phyloP scores from a whole-genome alignment of 1,284 basidiomycete genomes.

The Pseudozyma sp. region DNA sequence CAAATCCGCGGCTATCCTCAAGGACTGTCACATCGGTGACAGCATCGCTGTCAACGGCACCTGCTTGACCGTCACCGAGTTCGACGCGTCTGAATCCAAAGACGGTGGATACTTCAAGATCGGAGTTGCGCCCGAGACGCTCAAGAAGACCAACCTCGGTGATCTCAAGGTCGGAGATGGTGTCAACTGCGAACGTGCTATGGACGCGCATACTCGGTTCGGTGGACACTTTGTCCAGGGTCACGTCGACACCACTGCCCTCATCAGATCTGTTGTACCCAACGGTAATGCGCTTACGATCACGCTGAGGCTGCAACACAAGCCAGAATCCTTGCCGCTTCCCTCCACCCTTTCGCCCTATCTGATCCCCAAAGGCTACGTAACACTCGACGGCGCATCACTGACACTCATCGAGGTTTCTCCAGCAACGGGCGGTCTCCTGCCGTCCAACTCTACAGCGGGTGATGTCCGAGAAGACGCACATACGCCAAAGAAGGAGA shows the following conservation, averaged over 20 bases:
- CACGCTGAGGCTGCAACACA: slow-evolving; percentile 76
- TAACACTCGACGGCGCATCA: slow-evolving; percentile 93
- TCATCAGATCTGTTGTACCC: slow-evolving; percentile 71
- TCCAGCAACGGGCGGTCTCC: slow-evolving; percentile 57
- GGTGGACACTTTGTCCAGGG: slow-evolving; percentile 95
- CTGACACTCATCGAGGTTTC: slow-evolving; percentile 86
- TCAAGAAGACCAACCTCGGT: slow-evolving; percentile 85
- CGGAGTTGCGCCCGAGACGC: slow-evolving; percentile 96
- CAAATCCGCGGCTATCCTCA: slow-evolving; percentile 79
- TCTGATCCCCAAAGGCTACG: slow-evolving; percentile 94
- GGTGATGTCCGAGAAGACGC: slow-evolving; percentile 43
- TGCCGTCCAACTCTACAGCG: slow-evolving; percentile 49
- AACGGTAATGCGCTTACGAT: slow-evolving; percentile 89
- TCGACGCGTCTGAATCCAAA: slow-evolving; percentile 70
- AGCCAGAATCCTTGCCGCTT: slow-evolving; percentile 71
- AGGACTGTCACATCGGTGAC: slow-evolving; percentile 93
- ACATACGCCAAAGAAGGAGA: slow-evolving; percentile 46
- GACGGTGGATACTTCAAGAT: slow-evolving; percentile 77
- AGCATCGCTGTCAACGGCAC: slow-evolving; percentile 86
- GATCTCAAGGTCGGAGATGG: slow-evolving; percentile 80
- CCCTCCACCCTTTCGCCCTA: slow-evolving; percentile 81
- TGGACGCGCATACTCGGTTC: slow-evolving; percentile 88
- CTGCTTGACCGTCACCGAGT: slow-evolving; percentile 89
- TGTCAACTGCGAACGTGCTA: slow-evolving; percentile 95
- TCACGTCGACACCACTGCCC: slow-evolving; percentile 82